Base-by-base conservation (phyloP, 495 filamentous ascomycete genomes). In the Daldinia decipiens region DNA sequence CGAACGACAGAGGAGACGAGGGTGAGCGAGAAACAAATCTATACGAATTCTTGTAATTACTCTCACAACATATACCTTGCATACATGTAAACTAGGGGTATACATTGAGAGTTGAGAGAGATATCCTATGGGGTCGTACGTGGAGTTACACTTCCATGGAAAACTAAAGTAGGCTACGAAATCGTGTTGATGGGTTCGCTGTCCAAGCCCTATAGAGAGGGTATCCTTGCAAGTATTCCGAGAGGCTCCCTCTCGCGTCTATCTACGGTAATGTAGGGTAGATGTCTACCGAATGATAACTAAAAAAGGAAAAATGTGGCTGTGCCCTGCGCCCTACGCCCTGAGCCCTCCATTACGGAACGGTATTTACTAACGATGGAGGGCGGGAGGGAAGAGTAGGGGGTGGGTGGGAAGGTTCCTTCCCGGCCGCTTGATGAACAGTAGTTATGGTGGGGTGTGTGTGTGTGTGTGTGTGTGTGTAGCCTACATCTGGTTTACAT, bases 291-390 rank as follows among this genome's bases (percentile, higher is more conserved):
- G 55, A 65, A 62, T 53, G 66, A 62, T 66, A 51, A 59, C 66
- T 47, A 54, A 59, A 81, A 82, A 77, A 79, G 77, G 79, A 75
- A 66, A 76, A 74, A 75, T 63, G 70, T 72, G 64, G 70, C 64
- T 68, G 64, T 60, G 64, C 40, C 64, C 38, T 43, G 47, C 62
- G 36, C 47, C 64, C 64, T 61, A n/a, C n/a, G 64, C 40, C 64
- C 38, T 43, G 47, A 57, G 36, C 47, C 64, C 64, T 61, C 70
- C 70, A 64, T 65, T 65, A 64, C 54, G 65, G 65, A 51, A 68
- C 40, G 56, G 50, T 65, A 72, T 72, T 63, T 68, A 52, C 56
- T 53, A 65, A 68, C 40, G 54, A 65, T 56, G 59, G 54, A 47
- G 69, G 59, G 59, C 58, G 59, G 63, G 52, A 71, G 57, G 31